Evolutionary conservation across 2,329 filamentous ascomycete species (phyloP).

Genomic region (Exophiala viscosa): DNA sequence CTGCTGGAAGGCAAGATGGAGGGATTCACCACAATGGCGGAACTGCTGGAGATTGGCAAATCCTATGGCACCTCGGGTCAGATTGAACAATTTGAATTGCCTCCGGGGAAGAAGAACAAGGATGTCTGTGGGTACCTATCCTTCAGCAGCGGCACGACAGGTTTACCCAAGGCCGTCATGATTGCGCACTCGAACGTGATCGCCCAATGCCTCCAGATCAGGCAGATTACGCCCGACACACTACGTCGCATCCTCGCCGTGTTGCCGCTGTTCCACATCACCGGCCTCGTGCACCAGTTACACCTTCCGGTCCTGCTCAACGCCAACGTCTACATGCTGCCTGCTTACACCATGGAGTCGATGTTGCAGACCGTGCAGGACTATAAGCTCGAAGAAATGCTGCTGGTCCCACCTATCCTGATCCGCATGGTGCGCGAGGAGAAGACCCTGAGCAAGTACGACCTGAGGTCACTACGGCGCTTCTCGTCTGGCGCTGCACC

Average conservation of each 20-base stretch:
- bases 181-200: slow-evolving; percentile 51
- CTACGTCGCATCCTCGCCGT: slow-evolving; percentile 54
- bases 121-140: slow-evolving; percentile 51
- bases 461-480: slow-evolving; percentile 53
- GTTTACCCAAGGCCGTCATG: slow-evolving; percentile 35
- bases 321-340: slow-evolving; percentile 63
- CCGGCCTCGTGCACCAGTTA: slow-evolving; percentile 60
- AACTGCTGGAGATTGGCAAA: slow-evolving; percentile 33
- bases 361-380: slow-evolving; percentile 54
- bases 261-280: slow-evolving; percentile 61
- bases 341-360: slow-evolving; percentile 58
- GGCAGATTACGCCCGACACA: slow-evolving; percentile 49
- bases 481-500: slow-evolving; percentile 62
- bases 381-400: slow-evolving; percentile 54
- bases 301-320: slow-evolving; percentile 62
- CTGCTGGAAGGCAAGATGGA: slow-evolving; percentile 53
- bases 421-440: slow-evolving; percentile 58
- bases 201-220: slow-evolving; percentile 59
- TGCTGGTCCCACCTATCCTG: slow-evolving; percentile 59
- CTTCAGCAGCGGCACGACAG: slow-evolving; percentile 35
- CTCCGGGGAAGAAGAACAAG: slow-evolving; percentile 52
- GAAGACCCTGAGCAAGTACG: slow-evolving; percentile 50
- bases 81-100: slow-evolving; percentile 48
- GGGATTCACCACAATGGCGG: slow-evolving; percentile 44
- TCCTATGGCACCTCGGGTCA: slow-evolving; percentile 42